A percentile compares a stretch with the other conserved stretches of the same genome.
These are phyloP conservation scores for Gracilaria vermiculophylla DNA, from an alignment of 23 red algal genomes.

Conservation along the genomic window DNA sequence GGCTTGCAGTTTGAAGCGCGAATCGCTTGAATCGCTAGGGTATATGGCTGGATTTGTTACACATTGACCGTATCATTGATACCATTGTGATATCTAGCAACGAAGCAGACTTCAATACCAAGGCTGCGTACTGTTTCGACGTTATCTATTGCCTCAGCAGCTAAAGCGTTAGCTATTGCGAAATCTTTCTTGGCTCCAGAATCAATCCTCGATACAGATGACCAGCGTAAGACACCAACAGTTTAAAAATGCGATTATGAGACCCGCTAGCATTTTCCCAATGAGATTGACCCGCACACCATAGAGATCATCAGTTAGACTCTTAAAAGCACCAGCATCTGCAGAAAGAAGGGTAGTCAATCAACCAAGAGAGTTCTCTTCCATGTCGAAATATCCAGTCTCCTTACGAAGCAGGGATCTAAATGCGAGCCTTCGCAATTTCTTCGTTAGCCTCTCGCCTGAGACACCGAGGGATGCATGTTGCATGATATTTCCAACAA, in stretches of 20 bases:
- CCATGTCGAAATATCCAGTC: slow-evolving; percentile 75
- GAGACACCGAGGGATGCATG: slow-evolving; percentile 59
- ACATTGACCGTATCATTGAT: neutral
- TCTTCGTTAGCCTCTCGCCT: slow-evolving; percentile 76
- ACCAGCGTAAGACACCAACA: slow-evolving; percentile 75
- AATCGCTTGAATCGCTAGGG: no score
- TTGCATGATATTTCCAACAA: slow-evolving; percentile 46
- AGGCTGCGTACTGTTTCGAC: slow-evolving; percentile 58
- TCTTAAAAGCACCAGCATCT: slow-evolving; percentile 52
- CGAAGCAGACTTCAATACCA: slow-evolving; percentile 47
- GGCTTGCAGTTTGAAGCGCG: no score
- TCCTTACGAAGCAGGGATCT: slow-evolving; percentile 76
- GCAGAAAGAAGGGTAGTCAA: slow-evolving; percentile 47
- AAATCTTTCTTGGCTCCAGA: slow-evolving; percentile 23
- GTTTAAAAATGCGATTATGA: slow-evolving; percentile 66
- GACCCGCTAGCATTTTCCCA: slow-evolving; percentile 26
- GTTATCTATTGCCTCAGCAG: slow-evolving; percentile 57
- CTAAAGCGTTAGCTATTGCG: slow-evolving; percentile 22
- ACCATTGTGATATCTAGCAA: slow-evolving; percentile 1
- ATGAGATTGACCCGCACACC: slow-evolving; percentile 31
- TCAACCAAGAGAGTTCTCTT: slow-evolving; percentile 56
- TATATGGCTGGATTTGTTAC: no score
- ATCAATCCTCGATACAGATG: slow-evolving; percentile 27
- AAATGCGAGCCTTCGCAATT: slow-evolving; percentile 68
- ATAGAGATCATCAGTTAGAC: slow-evolving; percentile 54